Percentiles rank a stretch among this genome's conserved stretches.
phyloP scores from a whole-genome alignment of 129 eudicot species.

The Dittrichia graveolens region DNA sequence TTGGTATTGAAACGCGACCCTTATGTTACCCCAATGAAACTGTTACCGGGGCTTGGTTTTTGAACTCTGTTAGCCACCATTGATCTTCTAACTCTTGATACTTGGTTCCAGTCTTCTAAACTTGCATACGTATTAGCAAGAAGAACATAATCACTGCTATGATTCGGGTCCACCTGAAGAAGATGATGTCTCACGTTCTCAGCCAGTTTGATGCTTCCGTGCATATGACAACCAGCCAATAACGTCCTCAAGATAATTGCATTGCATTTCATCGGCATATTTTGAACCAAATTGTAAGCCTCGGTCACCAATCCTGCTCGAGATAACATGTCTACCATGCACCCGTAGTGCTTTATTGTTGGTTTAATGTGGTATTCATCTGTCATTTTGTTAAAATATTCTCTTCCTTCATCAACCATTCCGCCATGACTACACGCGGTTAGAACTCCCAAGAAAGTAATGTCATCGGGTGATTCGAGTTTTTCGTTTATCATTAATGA shows the following conservation, averaged over 20 bases:
- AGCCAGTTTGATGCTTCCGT: constrained; percentile 44
- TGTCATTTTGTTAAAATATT: constrained; percentile 38
- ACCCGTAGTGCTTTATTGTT: constrained; percentile 51
- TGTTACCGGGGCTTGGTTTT: constrained; percentile 53
- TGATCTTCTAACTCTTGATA: constrained; percentile 38
- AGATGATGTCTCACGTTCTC: constrained; percentile 46
- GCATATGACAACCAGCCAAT: constrained; percentile 52
- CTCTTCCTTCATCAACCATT: constrained; percentile 51
- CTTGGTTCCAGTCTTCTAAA: constrained; percentile 53
- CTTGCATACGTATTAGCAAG: constrained; percentile 55
- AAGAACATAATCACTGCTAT: constrained; percentile 57
- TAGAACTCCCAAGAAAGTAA: constrained; percentile 52
- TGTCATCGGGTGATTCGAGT: constrained; percentile 29
- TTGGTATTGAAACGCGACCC: not conserved
- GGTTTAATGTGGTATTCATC: constrained; percentile 35
- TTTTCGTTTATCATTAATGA: constrained; percentile 37
- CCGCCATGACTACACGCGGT: constrained; percentile 67
- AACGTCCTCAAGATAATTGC: constrained; percentile 52
- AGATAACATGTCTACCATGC: constrained; percentile 60
- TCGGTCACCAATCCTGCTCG: constrained; percentile 51
- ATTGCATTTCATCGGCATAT: constrained; percentile 55
- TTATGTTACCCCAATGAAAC: constrained; percentile 32
- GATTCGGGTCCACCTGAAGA: constrained; percentile 50
- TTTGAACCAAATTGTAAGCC: constrained; percentile 43
- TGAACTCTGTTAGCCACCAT: constrained; percentile 42